Evolutionary conservation across 768 basidiomycete species (phyloP).

Genomic region (Suillus decipiens): DNA sequence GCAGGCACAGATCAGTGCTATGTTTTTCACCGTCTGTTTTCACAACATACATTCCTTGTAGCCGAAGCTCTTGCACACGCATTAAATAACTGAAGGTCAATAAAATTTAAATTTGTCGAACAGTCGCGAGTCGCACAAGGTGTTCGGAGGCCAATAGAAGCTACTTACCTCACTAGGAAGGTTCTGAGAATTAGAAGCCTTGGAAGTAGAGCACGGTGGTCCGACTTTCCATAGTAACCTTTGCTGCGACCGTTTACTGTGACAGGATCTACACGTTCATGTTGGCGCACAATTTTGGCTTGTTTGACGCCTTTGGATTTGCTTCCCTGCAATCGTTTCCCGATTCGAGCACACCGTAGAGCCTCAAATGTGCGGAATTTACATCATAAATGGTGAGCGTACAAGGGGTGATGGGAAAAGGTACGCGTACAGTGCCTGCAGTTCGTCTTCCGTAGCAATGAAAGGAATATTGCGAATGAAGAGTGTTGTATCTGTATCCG

Average conservation of each 20-base stretch:
- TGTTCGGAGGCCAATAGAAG: too few relatives aligned
- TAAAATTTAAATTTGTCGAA: too few relatives aligned
- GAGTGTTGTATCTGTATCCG: slow-evolving; percentile 87
- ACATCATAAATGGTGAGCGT: slow-evolving; percentile 10
- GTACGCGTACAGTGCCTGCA: slow-evolving; percentile 73
- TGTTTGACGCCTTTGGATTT: slow-evolving; percentile 65
- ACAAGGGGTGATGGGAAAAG: neutral
- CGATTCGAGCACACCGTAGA: slow-evolving; percentile 86
- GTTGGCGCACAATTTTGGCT: slow-evolving; percentile 88
- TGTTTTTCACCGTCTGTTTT: too few relatives aligned
- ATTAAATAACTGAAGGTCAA: too few relatives aligned
- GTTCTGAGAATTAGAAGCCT: too few relatives aligned
- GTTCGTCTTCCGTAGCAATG: slow-evolving; percentile 89
- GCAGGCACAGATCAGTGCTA: too few relatives aligned
- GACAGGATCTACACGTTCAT: slow-evolving; percentile 85
- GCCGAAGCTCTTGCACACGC: too few relatives aligned
- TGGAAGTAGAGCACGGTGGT: too few relatives aligned
- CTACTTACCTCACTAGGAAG: too few relatives aligned
- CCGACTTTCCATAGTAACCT: too few relatives aligned
- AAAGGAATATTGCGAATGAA: slow-evolving; percentile 96
- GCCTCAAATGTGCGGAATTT: slow-evolving; percentile 94
- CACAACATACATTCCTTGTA: too few relatives aligned
- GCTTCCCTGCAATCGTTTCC: slow-evolving; percentile 27
- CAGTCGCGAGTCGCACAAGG: too few relatives aligned
- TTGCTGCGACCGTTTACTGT: slow-evolving; percentile 87